Base-by-base conservation (phyloP, 257 asterid genomes). In the Scutellaria minor region DNA sequence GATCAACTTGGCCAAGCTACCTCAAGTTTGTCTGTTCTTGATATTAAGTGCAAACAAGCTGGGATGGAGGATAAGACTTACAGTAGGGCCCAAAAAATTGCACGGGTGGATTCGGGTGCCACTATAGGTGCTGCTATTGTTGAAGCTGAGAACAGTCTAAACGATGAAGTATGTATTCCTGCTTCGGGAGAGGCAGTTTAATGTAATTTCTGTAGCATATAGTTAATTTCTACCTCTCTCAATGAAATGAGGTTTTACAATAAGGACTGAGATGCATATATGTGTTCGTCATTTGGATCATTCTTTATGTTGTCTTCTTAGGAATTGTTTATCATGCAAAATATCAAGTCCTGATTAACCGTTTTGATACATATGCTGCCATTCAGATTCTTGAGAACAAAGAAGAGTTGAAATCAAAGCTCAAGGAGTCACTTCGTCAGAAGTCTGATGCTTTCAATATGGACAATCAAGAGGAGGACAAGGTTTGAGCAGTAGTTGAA, bases 71-170 rank as follows among this genome's bases (percentile, higher is more conserved):
- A 71, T 8, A 70, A 52, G 51, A 59, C 76, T 64, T 12, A 46
- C 64, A 69, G 12, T 56, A 88, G 88, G 71, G 80, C 97, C 51
- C 80, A 60, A 66, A 95, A 92, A 78, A 73, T 83, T 77, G 82
- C 96, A 70, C 88, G 97, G 48, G 40, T 83, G 55, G 84, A 85
- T 68, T 78, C 84, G 66, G 95, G 88, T 62, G 92, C 96, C 78
- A 90, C 88, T 42, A 70, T 95, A 65, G 98, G 98, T 66, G 96
- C 96, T 42, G 98, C 98, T 45, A 92, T 95, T 71, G 96, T 88
- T 54, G 98, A 91, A 81, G 98, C 96, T 76, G 99, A 95, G 90
- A 87, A 54, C 52, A 74, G 72, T 83, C 92, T 86, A 64, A 88
- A 95, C 80, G 84, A 5, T 76, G 96, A 90, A 6, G 99, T 86